Evolutionary conservation across 305 asterid species (phyloP).

Genomic region (Striga hermonthica): DNA sequence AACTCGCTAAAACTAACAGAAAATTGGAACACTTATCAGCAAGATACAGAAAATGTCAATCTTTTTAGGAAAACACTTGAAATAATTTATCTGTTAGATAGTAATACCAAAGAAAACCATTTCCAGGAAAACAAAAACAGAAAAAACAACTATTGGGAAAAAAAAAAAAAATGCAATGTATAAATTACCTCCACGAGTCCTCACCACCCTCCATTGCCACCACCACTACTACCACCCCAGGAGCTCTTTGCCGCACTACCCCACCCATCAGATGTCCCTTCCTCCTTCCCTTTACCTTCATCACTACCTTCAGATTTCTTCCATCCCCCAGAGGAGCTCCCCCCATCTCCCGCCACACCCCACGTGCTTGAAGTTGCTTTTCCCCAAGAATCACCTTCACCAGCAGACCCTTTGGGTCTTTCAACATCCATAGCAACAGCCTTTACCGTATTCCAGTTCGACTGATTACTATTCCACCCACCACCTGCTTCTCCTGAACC

Average conservation of each 20-base stretch:
- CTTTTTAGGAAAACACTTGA: no score
- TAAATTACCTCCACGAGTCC: constrained; percentile 39
- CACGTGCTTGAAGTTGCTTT: constrained; percentile 30
- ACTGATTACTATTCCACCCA: constrained; percentile 18
- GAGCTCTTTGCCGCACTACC: constrained; percentile 37
- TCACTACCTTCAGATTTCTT: constrained; percentile 27
- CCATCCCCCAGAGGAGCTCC: constrained; percentile 26
- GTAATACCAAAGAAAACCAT: no score
- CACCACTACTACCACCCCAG: constrained; percentile 49
- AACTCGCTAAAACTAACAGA: background rate
- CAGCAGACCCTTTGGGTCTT: constrained; percentile 27
- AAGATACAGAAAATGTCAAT: no score
- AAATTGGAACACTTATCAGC: background rate
- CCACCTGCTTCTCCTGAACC: background rate
- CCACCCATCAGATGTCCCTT: constrained; percentile 38
- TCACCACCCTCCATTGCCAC: constrained; percentile 63
- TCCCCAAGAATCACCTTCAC: constrained; percentile 36
- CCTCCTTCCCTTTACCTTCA: constrained; percentile 32
- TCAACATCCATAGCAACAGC: constrained; percentile 21
- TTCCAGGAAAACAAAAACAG: no score
- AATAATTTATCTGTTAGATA: no score
- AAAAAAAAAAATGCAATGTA: background rate
- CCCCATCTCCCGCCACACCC: constrained; percentile 33
- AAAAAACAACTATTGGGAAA: no score
- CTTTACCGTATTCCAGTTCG: no score